phyloP scores from a whole-genome alignment of 75 land plant species.

The Cupressus sempervirens region DNA sequence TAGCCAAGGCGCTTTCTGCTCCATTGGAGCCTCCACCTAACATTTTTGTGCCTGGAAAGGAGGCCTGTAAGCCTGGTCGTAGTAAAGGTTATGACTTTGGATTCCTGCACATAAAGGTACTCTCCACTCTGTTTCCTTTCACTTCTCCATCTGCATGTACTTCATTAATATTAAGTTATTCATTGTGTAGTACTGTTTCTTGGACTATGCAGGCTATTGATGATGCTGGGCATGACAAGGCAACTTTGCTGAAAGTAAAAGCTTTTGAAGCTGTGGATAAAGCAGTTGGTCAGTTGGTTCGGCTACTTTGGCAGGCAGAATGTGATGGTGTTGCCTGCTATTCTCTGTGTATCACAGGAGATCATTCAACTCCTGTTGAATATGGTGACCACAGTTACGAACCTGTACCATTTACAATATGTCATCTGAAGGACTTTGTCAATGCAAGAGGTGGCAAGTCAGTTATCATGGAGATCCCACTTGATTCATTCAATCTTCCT shows the following conservation, averaged over 20 bases:
- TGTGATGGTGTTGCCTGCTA: conserved; percentile 47
- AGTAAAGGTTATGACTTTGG: conserved; percentile 95
- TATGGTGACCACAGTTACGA: conserved; percentile 99
- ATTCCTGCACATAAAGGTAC: conserved; percentile 94
- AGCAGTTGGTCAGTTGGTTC: conserved; percentile 78
- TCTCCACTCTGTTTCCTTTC: not conserved
- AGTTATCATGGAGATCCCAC: conserved; percentile 30
- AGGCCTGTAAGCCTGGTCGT: conserved; percentile 63
- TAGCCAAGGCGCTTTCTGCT: conserved; percentile 86
- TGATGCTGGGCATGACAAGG: conserved; percentile 99
- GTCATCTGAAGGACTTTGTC: conserved; percentile 75
- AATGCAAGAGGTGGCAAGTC: conserved; percentile 73
- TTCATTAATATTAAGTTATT: not conserved
- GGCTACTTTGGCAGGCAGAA: conserved; percentile 89
- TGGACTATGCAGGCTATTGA: conserved; percentile 74
- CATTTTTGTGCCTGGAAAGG: conserved; percentile 92
- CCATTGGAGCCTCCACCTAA: conserved; percentile 62
- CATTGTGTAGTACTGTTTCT: conserved; percentile 4
- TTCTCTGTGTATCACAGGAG: conserved; percentile 90
- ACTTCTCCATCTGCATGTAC: not conserved
- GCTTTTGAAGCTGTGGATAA: conserved; percentile 90
- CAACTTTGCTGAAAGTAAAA: conserved; percentile 67
- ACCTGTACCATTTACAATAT: conserved; percentile 88
- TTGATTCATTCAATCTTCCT: conserved; percentile 75
- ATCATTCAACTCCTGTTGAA: conserved; percentile 97